A percentile compares a stretch with the other conserved stretches of the same genome.
These are phyloP conservation scores for Lathyrus tuberosus DNA, from an alignment of 306 rosid genomes.

Conservation along the genomic window DNA sequence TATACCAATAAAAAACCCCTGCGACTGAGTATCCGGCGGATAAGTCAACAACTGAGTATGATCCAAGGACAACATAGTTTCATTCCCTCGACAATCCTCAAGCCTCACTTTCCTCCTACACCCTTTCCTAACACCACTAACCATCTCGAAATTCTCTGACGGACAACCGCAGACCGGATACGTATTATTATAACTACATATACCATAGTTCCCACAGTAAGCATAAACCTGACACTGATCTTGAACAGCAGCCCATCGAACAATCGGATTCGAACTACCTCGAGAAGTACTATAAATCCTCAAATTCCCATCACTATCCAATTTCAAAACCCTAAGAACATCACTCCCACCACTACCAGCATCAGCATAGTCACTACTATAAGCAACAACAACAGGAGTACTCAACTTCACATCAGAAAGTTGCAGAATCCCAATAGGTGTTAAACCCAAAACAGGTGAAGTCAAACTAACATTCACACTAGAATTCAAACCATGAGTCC, in stretches of 20 bases:
- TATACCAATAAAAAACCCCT: neutral
- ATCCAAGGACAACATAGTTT: constrained; percentile 28
- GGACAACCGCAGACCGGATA: neutral
- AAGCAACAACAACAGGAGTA: neutral
- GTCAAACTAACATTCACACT: neutral
- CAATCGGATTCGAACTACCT: constrained; percentile 13
- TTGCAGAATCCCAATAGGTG: neutral
- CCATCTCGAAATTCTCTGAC: constrained; percentile 8
- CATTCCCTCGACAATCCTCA: constrained; percentile 12
- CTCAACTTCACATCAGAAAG: constrained; percentile 5
- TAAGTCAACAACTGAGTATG: constrained; percentile 20
- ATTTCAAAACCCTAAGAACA: constrained; percentile 19
- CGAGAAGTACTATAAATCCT: constrained; percentile 15
- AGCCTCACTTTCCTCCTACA: constrained; percentile 16
- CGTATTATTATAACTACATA: constrained; percentile 25
- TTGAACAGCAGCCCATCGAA: constrained; percentile 22
- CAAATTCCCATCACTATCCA: constrained; percentile 22
- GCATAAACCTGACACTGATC: constrained; percentile 24
- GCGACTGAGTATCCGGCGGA: neutral
- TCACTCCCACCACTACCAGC: neutral
- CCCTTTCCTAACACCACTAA: neutral
- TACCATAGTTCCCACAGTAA: constrained; percentile 20
- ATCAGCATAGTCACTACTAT: constrained; percentile 28
- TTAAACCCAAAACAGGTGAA: constrained; percentile 1
- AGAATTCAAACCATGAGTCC: neutral